Base-by-base conservation (phyloP, 495 filamentous ascomycete genomes). In the Aspergillus sclerotiicarbonarius region DNA sequence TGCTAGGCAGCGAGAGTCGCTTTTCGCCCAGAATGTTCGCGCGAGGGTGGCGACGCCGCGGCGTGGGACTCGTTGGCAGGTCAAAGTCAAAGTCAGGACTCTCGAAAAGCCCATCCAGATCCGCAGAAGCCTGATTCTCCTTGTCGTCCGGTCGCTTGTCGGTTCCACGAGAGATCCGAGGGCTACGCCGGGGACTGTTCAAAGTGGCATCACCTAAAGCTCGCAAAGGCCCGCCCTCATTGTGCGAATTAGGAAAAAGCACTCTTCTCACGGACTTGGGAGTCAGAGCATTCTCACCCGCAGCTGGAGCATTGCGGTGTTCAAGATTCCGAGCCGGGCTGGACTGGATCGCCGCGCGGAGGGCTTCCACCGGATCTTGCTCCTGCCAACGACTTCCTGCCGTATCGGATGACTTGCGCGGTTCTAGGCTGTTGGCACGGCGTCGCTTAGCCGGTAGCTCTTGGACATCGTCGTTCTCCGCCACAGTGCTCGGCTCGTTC, bases 231-330 rank as follows among this genome's bases (percentile, higher is more conserved):
- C 81, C 64, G 33, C 61, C 78, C 46, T 84, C 83, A 61, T 84
- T 85, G 55, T 81, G 80, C 2, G 68, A 58, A 60, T 70, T 74
- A 52, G 89, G 87, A 73, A 97, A 97, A 46, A 97, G 79, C 33
- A 91, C 72, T 66, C 93, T 83, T 67, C 90, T 82, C 21, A 88
- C 90, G 45, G 81, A 81, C 61, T 79, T 80, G 25, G 80, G 79
- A 39, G 86, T 87, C 18, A 92, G 75, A 51, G 60, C 65, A 57
- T 64, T 67, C 54, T 66, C 66, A 59, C 68, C 66, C 59, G 90
- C 81, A 43, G 89, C 85, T 48, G 91, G 85, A 62, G 83, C 84
- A 62, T 84, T 74, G 53, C 83, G 84, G 37, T 81, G 84, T 54
- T 90, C 87, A 43, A 74, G 69, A 58, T 84, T 82, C 58, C 82